phyloP scores from a whole-genome alignment of 345 rosid genomes.

The Arabidopsis suecica region DNA sequence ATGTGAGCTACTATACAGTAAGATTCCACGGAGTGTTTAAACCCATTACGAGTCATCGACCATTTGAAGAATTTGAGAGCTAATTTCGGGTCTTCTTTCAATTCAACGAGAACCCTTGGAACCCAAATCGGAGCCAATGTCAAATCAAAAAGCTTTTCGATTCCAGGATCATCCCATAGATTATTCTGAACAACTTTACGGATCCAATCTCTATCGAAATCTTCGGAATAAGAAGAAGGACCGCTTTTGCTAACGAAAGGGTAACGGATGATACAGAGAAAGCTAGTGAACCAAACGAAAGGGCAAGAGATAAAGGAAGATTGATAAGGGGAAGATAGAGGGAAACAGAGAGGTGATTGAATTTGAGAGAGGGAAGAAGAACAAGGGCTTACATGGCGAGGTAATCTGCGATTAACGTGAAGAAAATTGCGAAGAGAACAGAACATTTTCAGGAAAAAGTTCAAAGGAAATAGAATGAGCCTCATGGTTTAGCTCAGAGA shows the following conservation, averaged over 20 bases:
- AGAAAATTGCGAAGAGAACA: constrained; percentile 55
- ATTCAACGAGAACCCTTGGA: constrained; percentile 55
- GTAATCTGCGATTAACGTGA: constrained; percentile 52
- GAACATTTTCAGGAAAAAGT: constrained; percentile 54
- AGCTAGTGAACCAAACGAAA: constrained; percentile 56
- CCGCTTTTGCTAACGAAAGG: constrained; percentile 49
- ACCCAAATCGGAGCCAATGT: constrained; percentile 58
- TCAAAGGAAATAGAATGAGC: constrained; percentile 40
- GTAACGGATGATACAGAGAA: constrained; percentile 52
- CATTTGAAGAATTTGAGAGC: constrained; percentile 69
- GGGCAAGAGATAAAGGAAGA: constrained; percentile 45
- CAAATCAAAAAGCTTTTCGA: constrained; percentile 43
- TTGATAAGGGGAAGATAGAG: constrained; percentile 26
- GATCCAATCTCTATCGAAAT: constrained; percentile 48
- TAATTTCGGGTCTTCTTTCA: constrained; percentile 57
- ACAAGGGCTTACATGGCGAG: constrained; percentile 49
- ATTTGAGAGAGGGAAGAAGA: constrained; percentile 35
- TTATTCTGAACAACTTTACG: constrained; percentile 50
- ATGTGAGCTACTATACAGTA: constrained; percentile 62
- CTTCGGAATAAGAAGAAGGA: constrained; percentile 30
- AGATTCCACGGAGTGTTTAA: constrained; percentile 54
- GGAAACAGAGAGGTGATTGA: constrained; percentile 33
- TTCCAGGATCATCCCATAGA: constrained; percentile 55
- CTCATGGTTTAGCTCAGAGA: constrained; percentile 46
- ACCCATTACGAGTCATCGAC: constrained; percentile 55